Base-by-base conservation (phyloP, 371 early-diverging fungal genomes). In the Syncephalastrum contaminatum region DNA sequence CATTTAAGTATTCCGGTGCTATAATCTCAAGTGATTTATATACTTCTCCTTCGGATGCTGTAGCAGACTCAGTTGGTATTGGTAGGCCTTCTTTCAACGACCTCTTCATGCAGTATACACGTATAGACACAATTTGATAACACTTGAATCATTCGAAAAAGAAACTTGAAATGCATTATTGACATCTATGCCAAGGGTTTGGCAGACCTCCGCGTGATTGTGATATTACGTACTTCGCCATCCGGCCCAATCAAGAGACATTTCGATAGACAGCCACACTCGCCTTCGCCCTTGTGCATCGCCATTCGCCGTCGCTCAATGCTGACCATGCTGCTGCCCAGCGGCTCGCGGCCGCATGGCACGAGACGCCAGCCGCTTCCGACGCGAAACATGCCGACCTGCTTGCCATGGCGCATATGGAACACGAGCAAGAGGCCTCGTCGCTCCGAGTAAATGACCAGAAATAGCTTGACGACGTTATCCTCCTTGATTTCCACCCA, bases 131-230 rank as follows among this genome's bases (percentile, higher is more conserved):
- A 30, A 6, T 8, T 8, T 30, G 36, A 6, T 5, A 30, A 6
- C 7, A 10, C 36, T 30, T 10, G 36, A 5, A 25, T 25, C 25
- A 98, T 80, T 70, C 90, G 85, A 44, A 80, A 73, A 82, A n/a
- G 95, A 94, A 62, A 88, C 83, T 82, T 90, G 80, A 67, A 95
- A 93, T 62, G 87, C 89, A 27, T 75, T 66, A 58, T 86, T 86
- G 71, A 97, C 96, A 43, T 84, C 80, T 15, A 92, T 89, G 96
- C 97, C 96, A 71, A 88, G 89, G 74, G 96, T 92, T 58, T 88
- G 90, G 76, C 96, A 97, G 19, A 93, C 87, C 97, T 95, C 95
- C 10, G 22, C 22, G 47, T 41, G 8, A 79, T 64, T 14, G 59
- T 59, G 5, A 79, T 63, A 6, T 60, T 67, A 27, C 73, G 67